phyloP scores from a whole-genome alignment of 805 yeast genomes.

The Grigorovia yakushimaensis region DNA sequence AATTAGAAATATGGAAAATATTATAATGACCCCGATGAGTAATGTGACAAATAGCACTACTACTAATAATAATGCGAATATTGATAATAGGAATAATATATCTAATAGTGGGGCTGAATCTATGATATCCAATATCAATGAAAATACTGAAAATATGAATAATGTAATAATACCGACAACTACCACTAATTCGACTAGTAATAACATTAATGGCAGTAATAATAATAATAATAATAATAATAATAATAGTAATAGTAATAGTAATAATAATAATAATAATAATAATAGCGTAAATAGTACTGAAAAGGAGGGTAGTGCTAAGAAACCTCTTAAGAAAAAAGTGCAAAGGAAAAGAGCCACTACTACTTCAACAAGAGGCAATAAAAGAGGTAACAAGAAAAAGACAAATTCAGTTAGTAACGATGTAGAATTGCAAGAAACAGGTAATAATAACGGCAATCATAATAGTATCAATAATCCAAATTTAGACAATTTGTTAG shows the following conservation, averaged over 20 bases:
- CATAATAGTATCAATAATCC: conserved; percentile 3
- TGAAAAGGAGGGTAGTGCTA: neutral
- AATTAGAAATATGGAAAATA: neutral
- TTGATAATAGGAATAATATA: neutral
- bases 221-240: conserved; percentile 1
- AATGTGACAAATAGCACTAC: conserved; percentile 1
- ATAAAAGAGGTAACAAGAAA: neutral
- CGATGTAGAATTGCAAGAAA: neutral
- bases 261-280: conserved; percentile 1
- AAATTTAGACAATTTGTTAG: conserved; percentile 4
- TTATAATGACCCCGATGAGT: neutral
- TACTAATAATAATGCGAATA: neutral
- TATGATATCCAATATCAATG: too few species aligned
- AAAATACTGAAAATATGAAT: too few species aligned
- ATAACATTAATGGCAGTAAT: too few species aligned
- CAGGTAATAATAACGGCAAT: neutral
- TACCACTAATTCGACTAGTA: conserved; percentile 1
- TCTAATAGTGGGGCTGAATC: too few species aligned
- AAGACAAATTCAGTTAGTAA: neutral
- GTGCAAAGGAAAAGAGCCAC: conserved; percentile 4
- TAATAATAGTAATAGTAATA: neutral
- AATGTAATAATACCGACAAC: too few species aligned
- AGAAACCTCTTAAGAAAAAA: conserved; percentile 8
- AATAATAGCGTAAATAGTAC: neutral
- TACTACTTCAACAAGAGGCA: neutral